Conservation (phyloP, 257 asterid genomes). For the Solanum piurae region DNA sequence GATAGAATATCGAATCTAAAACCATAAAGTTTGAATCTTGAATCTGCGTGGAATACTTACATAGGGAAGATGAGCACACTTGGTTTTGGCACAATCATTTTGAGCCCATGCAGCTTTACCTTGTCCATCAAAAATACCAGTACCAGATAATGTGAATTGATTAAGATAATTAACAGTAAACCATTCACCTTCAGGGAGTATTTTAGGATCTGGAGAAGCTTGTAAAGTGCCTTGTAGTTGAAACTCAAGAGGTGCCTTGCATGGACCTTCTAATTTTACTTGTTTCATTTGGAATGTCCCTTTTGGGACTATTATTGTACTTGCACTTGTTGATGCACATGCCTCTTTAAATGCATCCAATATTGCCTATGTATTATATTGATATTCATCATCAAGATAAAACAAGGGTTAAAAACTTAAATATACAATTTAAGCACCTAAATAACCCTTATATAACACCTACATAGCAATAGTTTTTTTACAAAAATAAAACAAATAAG, state of each 20-base stretch:
- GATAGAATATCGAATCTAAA: too few species aligned
- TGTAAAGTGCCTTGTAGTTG: slow-evolving; percentile 5
- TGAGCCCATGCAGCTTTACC: slow-evolving; percentile 17
- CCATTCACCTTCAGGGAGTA: slow-evolving; percentile 12
- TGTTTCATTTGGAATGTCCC: slow-evolving; percentile 9
- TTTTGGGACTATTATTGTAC: slow-evolving; percentile 16
- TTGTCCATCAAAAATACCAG: slow-evolving; percentile 27
- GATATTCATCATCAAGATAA: not conserved
- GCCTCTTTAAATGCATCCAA: slow-evolving; percentile 24
- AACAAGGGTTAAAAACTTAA: not conserved
- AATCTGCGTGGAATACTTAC: not conserved
- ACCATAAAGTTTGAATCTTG: too few species aligned
- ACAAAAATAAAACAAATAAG: too few species aligned
- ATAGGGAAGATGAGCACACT: slow-evolving; percentile 11
- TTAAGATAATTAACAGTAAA: slow-evolving; percentile 4
- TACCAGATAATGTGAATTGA: slow-evolving; percentile 12
- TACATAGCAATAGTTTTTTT: too few species aligned
- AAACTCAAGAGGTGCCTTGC: slow-evolving; percentile 15
- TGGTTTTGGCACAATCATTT: slow-evolving; percentile 11
- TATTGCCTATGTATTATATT: slow-evolving; percentile 4
- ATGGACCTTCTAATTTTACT: slow-evolving; percentile 19
- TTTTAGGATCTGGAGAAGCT: slow-evolving; percentile 14
- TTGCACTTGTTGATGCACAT: slow-evolving; percentile 9
- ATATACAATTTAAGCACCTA: too few species aligned
- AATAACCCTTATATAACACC: too few species aligned